A percentile compares a stretch with the other conserved stretches of the same genome.
Evolutionary conservation across 75 land plant species (phyloP).

Genomic region (Selaginella moellendorffii): DNA sequence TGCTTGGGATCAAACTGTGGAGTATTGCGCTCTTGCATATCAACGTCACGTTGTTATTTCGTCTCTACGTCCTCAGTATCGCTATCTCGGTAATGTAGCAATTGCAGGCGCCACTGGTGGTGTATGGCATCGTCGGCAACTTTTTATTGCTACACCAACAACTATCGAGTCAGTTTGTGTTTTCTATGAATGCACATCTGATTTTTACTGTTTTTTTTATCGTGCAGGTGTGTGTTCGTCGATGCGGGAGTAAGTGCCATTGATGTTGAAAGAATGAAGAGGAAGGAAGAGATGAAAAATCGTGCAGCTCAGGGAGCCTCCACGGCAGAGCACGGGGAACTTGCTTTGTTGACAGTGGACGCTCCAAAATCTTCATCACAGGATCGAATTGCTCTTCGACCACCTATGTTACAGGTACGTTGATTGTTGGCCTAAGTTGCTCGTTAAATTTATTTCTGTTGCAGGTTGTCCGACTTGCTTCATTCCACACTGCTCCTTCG

Average conservation of each 20-base stretch:
- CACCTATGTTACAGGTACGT: conserved; percentile 90
- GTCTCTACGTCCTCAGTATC: conserved; percentile 86
- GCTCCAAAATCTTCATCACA: conserved; percentile 29
- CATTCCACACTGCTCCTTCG: conserved; percentile 88
- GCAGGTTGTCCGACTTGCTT: conserved; percentile 91
- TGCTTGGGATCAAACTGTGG: conserved; percentile 99
- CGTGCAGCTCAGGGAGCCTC: conserved; percentile 67
- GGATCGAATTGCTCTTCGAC: conserved; percentile 62
- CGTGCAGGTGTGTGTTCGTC: conserved; percentile 85
- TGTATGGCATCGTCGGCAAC: conserved; percentile 96
- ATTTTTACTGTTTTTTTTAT: too few relatives aligned
- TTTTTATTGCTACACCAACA: conserved; percentile 94
- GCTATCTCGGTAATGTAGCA: conserved; percentile 98
- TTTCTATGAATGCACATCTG: too few relatives aligned
- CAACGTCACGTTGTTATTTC: conserved; percentile 83
- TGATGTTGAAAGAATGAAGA: conserved; percentile 68
- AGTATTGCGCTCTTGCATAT: conserved; percentile 97
- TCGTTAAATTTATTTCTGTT: too few relatives aligned
- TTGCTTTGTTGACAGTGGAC: conserved; percentile 82
- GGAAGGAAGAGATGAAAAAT: conserved; percentile 80
- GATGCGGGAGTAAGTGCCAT: conserved; percentile 92
- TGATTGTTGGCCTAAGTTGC: too few relatives aligned
- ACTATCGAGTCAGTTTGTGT: conserved; percentile 89
- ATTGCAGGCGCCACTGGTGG: conserved; percentile 90
- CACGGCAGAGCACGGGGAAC: conserved; percentile 69